Evolutionary conservation across 2,329 filamentous ascomycete genomes (phyloP).

Genomic region (Colletotrichum musae): DNA sequence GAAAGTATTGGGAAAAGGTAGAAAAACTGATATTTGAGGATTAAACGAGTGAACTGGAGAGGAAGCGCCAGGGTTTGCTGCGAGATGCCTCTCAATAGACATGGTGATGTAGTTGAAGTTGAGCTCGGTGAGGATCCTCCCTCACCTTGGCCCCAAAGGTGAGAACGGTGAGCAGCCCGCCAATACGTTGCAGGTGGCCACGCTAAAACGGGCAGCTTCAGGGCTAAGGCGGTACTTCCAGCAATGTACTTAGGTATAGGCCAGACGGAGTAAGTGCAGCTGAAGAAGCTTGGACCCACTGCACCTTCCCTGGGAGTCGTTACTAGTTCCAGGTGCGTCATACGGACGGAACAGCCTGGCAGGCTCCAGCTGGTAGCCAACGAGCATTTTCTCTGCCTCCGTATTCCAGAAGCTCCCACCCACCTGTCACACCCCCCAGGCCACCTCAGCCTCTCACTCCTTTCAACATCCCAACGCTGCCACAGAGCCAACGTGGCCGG

Average conservation of each 20-base stretch:
- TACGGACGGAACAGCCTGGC: neutral
- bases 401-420: conserved; percentile 7
- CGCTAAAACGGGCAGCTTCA: neutral
- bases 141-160: neutral
- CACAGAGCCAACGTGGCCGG: conserved; percentile 9
- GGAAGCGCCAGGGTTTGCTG: too few species aligned
- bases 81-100: too few species aligned
- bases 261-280: too few species aligned
- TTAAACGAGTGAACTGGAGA: too few species aligned
- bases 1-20: too few species aligned
- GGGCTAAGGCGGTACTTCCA: neutral
- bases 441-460: conserved; percentile 22
- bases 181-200: neutral
- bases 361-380: neutral
- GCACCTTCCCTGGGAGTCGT: neutral
- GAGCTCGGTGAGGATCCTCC: neutral
- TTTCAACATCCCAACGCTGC: conserved; percentile 19
- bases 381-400: neutral
- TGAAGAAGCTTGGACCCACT: neutral
- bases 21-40: too few species aligned
- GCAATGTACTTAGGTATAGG: too few species aligned
- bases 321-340: neutral
- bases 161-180: neutral
- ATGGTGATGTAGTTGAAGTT: neutral
- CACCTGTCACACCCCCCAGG: conserved; percentile 11